Percentiles rank a stretch among this genome's conserved stretches.
These are phyloP conservation scores for Carex pumila DNA, from an alignment of 176 grass and related monocot genomes.

Conservation along the genomic window DNA sequence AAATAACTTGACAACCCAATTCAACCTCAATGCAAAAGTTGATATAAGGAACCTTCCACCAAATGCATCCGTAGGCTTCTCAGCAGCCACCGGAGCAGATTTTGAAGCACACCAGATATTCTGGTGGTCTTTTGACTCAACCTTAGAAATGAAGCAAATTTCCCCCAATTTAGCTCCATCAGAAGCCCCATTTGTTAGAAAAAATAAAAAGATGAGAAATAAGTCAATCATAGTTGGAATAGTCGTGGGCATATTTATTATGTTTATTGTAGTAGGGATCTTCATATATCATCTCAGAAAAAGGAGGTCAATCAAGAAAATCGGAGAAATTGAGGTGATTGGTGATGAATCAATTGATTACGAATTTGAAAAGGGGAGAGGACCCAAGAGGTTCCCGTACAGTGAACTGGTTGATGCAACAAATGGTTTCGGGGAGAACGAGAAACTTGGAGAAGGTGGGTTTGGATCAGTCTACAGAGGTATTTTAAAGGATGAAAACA, in stretches of 20 bases:
- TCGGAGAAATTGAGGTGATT: neutral
- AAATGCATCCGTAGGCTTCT: no score
- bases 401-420: neutral
- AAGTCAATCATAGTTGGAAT: neutral
- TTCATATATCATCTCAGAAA: neutral
- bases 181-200: constrained; percentile 26
- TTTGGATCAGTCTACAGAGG: no score
- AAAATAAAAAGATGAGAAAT: neutral
- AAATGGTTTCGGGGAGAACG: no score
- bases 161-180: constrained; percentile 27
- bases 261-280: neutral
- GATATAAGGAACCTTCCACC: no score
- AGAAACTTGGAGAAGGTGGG: no score
- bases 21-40: no score
- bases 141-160: constrained; percentile 6
- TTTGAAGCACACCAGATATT: no score
- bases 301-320: neutral
- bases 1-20: no score
- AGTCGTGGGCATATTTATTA: neutral
- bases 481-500: no score
- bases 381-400: neutral
- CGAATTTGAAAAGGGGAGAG: neutral
- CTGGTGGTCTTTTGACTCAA: no score
- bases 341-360: neutral
- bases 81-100: no score